phyloP scores from a whole-genome alignment of 352 stramenopile species.

The Globisporangium heterothallicum region DNA sequence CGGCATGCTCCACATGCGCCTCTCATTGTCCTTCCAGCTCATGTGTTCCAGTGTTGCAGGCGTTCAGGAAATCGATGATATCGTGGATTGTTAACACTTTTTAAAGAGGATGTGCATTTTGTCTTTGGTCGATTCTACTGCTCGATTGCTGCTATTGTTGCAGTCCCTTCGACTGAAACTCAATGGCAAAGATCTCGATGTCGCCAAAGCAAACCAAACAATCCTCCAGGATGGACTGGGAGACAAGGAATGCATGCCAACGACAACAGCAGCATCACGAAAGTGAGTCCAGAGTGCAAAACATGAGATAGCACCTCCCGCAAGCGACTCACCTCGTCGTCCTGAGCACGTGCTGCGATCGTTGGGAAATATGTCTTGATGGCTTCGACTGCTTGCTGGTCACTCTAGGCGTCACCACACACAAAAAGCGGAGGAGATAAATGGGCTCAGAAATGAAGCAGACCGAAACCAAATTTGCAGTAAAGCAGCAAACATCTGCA shows the following conservation, averaged over 20 bases:
- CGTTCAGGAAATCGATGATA: slow-evolving; percentile 18
- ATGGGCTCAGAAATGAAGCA: background rate
- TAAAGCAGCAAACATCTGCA: slow-evolving; percentile 5
- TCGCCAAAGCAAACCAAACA: slow-evolving; percentile 46
- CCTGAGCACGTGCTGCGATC: slow-evolving; percentile 40
- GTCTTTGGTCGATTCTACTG: no score
- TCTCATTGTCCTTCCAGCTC: slow-evolving; percentile 74
- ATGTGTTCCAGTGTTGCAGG: slow-evolving; percentile 59
- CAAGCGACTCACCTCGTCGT: slow-evolving; percentile 38
- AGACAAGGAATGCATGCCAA: background rate
- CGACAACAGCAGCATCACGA: no score
- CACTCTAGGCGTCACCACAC: slow-evolving; percentile 25
- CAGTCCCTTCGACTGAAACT: slow-evolving; percentile 5
- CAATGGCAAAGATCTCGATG: slow-evolving; percentile 28
- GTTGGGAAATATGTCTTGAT: slow-evolving; percentile 61
- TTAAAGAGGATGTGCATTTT: no score
- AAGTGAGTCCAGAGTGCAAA: no score
- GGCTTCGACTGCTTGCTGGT: slow-evolving; percentile 45
- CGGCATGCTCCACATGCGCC: slow-evolving; percentile 47
- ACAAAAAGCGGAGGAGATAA: background rate
- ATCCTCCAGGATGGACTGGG: slow-evolving; percentile 21
- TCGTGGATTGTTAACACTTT: slow-evolving; percentile 6
- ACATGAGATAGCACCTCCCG: no score
- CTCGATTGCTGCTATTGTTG: no score
- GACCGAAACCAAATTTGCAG: background rate